phyloP scores from a whole-genome alignment of 495 filamentous ascomycete genomes.

The Trichoderma erinaceum region DNA sequence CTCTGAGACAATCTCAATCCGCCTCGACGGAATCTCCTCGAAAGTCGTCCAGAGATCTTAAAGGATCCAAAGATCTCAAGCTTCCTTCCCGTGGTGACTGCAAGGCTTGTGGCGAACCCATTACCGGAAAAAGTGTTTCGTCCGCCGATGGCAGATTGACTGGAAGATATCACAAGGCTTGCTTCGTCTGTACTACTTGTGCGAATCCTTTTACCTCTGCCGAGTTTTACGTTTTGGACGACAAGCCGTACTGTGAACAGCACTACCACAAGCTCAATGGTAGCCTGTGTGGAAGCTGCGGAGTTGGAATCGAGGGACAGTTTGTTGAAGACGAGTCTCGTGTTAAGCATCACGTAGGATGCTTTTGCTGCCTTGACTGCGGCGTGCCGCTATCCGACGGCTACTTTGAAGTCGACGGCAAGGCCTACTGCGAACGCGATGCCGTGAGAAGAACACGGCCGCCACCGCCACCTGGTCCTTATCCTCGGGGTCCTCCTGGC shows the following conservation, averaged over 20 bases:
- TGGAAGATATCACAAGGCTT: conserved; percentile 87
- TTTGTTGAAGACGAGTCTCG: conserved; percentile 80
- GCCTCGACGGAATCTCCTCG: neutral
- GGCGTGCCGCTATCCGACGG: conserved; percentile 55
- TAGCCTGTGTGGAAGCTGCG: conserved; percentile 73
- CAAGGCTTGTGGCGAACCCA: conserved; percentile 70
- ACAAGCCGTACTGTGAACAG: conserved; percentile 81
- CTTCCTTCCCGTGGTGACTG: conserved; percentile 61
- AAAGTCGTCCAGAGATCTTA: neutral
- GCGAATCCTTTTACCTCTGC: conserved; percentile 72
- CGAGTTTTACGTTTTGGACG: conserved; percentile 86
- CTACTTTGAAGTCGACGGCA: conserved; percentile 50
- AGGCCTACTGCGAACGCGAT: conserved; percentile 77
- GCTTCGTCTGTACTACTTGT: conserved; percentile 89
- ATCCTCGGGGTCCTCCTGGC: conserved; percentile 31
- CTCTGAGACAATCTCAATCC: neutral
- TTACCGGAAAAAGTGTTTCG: conserved; percentile 87
- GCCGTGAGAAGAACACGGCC: conserved; percentile 57
- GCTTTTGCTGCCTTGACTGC: conserved; percentile 73
- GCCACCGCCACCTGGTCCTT: conserved; percentile 26
- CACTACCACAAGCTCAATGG: conserved; percentile 92
- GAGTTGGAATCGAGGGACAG: conserved; percentile 83
- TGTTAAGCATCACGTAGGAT: conserved; percentile 79
- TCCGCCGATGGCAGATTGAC: conserved; percentile 90
- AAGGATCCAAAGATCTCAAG: conserved; percentile 4